Percentiles rank a stretch among this genome's conserved stretches.
Evolutionary conservation across 768 basidiomycete species (phyloP).

Genomic region (Leccinum uliginosum): DNA sequence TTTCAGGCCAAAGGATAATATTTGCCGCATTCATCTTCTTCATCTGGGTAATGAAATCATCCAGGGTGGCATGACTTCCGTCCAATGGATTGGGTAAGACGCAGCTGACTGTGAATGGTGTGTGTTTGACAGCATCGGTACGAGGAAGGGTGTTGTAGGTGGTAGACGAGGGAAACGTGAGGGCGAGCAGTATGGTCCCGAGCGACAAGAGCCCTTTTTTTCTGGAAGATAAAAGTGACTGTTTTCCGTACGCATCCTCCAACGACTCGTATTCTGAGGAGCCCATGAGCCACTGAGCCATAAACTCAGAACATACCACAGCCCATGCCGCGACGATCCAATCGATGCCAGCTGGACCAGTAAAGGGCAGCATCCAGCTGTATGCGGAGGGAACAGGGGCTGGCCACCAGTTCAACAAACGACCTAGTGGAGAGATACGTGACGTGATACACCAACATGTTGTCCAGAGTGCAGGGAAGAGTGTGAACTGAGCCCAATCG

Average conservation of each 20-base stretch:
- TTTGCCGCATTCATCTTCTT: conserved; percentile 43
- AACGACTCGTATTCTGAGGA: conserved; percentile 14
- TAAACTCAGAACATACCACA: conserved; percentile 51
- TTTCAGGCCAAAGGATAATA: conserved; percentile 78
- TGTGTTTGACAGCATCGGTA: conserved; percentile 37
- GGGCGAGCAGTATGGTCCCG: conserved; percentile 35
- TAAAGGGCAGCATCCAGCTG: conserved; percentile 53
- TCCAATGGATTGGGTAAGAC: conserved; percentile 50
- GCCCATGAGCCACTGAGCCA: conserved; percentile 58
- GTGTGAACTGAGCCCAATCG: conserved; percentile 42
- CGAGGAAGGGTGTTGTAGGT: conserved; percentile 35
- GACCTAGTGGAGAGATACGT: conserved; percentile 60
- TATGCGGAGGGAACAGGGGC: conserved; percentile 57
- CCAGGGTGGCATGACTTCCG: conserved; percentile 43
- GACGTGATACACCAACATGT: conserved; percentile 54
- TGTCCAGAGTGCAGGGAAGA: conserved; percentile 73
- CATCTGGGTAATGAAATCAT: conserved; percentile 62
- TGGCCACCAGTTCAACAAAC: conserved; percentile 60
- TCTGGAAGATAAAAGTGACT: conserved; percentile 15
- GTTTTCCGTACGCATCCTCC: conserved; percentile 6
- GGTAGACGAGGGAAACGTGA: conserved; percentile 56
- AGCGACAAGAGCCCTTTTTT: conserved; percentile 34
- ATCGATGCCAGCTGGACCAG: conserved; percentile 61
- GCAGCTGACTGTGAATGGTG: conserved; percentile 63
- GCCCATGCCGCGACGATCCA: conserved; percentile 80